Evolutionary conservation across 116 monocot genomes (phyloP).

Genomic region (Dioscorea cayenensis): DNA sequence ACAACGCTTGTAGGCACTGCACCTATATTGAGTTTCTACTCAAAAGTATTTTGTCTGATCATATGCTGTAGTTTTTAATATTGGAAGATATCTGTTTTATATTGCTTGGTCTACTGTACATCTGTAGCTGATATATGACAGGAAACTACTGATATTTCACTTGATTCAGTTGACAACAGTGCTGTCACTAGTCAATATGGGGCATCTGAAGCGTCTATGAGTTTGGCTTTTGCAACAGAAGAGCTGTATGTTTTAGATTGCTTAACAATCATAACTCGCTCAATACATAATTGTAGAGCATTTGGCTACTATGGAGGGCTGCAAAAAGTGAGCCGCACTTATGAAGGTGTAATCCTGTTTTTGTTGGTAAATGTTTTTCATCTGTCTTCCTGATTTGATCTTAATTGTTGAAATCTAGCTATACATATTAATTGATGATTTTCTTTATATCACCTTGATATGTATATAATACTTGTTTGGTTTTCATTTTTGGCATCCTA

Average conservation of each 20-base stretch:
- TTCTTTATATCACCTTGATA: too few relatives aligned
- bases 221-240: slow-evolving; percentile 45
- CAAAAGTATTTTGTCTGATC: background rate
- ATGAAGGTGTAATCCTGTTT: slow-evolving; percentile 69
- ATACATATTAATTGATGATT: too few relatives aligned
- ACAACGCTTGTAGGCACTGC: too few relatives aligned
- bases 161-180: slow-evolving; percentile 37
- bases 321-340: slow-evolving; percentile 87
- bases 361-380: background rate
- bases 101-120: background rate
- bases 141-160: background rate
- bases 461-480: too few relatives aligned
- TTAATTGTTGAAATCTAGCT: too few relatives aligned
- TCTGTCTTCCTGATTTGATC: background rate
- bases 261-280: slow-evolving; percentile 61
- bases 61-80: background rate
- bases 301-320: slow-evolving; percentile 98
- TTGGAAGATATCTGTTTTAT: background rate
- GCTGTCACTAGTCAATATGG: slow-evolving; percentile 23
- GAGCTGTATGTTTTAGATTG: slow-evolving; percentile 55
- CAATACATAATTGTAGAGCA: slow-evolving; percentile 86
- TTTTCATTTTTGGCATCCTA: too few relatives aligned
- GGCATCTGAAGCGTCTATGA: slow-evolving; percentile 35
- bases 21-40: background rate
- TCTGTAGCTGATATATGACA: background rate